Conservation (phyloP, 1,139 yeast species). For the Pichia sp. region DNA sequence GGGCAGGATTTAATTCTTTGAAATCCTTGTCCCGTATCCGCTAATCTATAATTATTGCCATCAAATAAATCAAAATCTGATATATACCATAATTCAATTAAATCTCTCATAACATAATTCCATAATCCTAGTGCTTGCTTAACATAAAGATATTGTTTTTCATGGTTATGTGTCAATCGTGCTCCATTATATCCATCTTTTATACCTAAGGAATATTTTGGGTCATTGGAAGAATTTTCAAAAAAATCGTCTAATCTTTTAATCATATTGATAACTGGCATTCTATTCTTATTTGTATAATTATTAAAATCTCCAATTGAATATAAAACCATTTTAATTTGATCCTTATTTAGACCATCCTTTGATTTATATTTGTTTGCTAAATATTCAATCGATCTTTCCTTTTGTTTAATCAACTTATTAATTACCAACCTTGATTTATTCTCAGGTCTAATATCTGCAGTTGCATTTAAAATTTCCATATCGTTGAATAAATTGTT, state of each 20-base stretch:
- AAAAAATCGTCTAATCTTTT: constrained; percentile 45
- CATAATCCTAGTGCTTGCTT: constrained; percentile 63
- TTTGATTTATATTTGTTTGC: constrained; percentile 38
- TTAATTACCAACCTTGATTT: constrained; percentile 47
- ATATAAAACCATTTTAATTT: constrained; percentile 57
- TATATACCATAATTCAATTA: constrained; percentile 64
- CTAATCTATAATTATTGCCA: constrained; percentile 44
- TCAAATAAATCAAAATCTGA: constrained; percentile 62
- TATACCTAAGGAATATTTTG: constrained; percentile 50
- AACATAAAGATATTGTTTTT: constrained; percentile 62
- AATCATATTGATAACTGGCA: constrained; percentile 57
- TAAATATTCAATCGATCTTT: constrained; percentile 51
- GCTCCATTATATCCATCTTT: constrained; percentile 60
- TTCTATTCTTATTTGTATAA: constrained; percentile 58
- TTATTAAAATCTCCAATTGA: constrained; percentile 73
- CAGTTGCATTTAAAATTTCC: constrained; percentile 52
- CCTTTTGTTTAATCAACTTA: constrained; percentile 54
- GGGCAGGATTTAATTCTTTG: constrained; percentile 70
- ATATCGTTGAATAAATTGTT: constrained; percentile 47
- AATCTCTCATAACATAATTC: constrained; percentile 67
- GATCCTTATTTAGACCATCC: constrained; percentile 41
- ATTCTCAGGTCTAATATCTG: constrained; percentile 53
- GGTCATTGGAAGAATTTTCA: constrained; percentile 32
- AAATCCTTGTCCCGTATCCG: constrained; percentile 75
- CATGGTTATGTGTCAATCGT: constrained; percentile 61